Evolutionary conservation across 2,329 filamentous ascomycete genomes (phyloP).

Genomic region (Dryadomyces quercivorus): DNA sequence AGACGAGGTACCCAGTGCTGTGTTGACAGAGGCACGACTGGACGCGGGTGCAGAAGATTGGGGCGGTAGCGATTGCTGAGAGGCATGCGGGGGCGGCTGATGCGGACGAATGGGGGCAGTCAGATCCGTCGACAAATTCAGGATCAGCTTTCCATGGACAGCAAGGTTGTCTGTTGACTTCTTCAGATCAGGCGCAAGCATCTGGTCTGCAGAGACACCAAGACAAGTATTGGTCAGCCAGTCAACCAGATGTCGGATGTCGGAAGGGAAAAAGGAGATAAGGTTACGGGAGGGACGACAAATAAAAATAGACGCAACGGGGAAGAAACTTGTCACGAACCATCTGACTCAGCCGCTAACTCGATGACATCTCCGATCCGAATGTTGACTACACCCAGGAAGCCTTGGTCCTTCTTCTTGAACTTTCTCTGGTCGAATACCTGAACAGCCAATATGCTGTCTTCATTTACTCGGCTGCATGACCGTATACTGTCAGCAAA

Average conservation of each 20-base stretch:
- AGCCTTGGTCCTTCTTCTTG: constrained; percentile 99
- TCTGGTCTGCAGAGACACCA: constrained; percentile 61
- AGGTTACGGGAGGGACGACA: constrained; percentile 5
- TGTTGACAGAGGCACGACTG: constrained; percentile 32
- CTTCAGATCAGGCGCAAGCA: constrained; percentile 94
- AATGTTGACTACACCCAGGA: constrained; percentile 94
- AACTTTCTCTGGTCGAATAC: constrained; percentile 99
- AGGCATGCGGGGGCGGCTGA: constrained; percentile 9
- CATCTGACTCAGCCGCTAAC: constrained; percentile 77
- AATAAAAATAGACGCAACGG: background rate
- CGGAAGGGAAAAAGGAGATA: constrained; percentile 1
- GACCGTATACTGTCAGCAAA: background rate
- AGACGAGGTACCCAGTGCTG: constrained; percentile 28
- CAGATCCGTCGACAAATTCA: constrained; percentile 91
- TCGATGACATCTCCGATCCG: constrained; percentile 91
- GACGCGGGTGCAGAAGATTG: constrained; percentile 21
- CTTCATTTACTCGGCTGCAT: constrained; percentile 73
- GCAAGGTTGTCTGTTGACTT: constrained; percentile 97
- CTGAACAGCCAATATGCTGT: constrained; percentile 92
- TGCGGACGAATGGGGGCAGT: constrained; percentile 48
- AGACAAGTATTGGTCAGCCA: constrained; percentile 15
- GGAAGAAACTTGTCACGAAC: constrained; percentile 32
- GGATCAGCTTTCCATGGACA: constrained; percentile 93
- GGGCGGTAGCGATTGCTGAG: constrained; percentile 7
- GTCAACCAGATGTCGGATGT: background rate